Percentiles rank a stretch among this genome's conserved stretches.
Evolutionary conservation across 345 rosid genomes (phyloP).

Genomic region (Balakata baccata): DNA sequence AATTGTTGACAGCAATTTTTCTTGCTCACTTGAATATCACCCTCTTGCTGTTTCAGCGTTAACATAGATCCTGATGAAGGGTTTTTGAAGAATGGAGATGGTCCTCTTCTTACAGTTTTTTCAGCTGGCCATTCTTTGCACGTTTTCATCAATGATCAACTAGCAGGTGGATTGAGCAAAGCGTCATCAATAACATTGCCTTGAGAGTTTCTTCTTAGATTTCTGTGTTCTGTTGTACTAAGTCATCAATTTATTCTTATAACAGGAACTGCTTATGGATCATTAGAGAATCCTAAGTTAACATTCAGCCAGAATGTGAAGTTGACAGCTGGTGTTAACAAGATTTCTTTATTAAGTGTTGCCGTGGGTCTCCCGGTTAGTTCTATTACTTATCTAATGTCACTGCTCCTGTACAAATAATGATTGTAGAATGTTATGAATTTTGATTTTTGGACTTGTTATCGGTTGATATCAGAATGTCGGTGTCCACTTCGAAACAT

Average conservation of each 20-base stretch:
- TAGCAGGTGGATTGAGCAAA: constrained; percentile 13
- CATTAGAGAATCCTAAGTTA: constrained; percentile 20
- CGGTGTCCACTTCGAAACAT: constrained; percentile 29
- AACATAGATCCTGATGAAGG: constrained; percentile 50
- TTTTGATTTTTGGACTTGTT: not conserved
- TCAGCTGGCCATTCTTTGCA: constrained; percentile 36
- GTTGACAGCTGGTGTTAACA: constrained; percentile 31
- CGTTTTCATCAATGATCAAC: constrained; percentile 33
- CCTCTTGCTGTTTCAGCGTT: constrained; percentile 42
- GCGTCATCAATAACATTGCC: too few species aligned
- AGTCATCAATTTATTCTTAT: not conserved
- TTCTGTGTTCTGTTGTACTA: not conserved
- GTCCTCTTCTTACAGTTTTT: constrained; percentile 40
- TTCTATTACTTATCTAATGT: not conserved
- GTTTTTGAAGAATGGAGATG: constrained; percentile 62
- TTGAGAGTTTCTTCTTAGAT: too few species aligned
- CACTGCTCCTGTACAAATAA: too few species aligned
- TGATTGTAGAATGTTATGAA: not conserved
- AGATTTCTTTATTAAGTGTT: constrained; percentile 38
- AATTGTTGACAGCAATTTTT: too few species aligned
- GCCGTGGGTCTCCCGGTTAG: constrained; percentile 40
- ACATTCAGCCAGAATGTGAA: constrained; percentile 29
- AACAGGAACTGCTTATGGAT: constrained; percentile 26
- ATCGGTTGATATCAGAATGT: constrained; percentile 21
- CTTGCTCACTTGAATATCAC: too few species aligned